Conservation (phyloP, 495 filamentous ascomycete species). For the Recurvomyces mirabilis region DNA sequence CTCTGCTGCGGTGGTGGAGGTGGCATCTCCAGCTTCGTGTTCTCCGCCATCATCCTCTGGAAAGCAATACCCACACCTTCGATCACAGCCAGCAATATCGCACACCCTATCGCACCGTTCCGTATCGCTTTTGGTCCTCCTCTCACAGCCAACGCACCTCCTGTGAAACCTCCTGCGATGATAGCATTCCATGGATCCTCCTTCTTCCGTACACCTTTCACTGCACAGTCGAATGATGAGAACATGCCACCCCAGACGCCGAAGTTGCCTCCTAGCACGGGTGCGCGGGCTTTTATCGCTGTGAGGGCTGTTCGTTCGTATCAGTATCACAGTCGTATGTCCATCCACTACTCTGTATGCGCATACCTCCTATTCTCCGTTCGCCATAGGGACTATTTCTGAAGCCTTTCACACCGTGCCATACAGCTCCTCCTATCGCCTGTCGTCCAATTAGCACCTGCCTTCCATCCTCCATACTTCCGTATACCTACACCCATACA, state of each 20-base stretch:
- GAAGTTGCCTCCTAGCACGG: slow-evolving; percentile 94
- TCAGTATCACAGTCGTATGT: neutral
- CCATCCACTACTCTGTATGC: neutral
- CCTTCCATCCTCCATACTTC: neutral
- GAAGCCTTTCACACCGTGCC: slow-evolving; percentile 97
- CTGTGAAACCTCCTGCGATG: slow-evolving; percentile 93
- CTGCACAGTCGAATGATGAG: slow-evolving; percentile 89
- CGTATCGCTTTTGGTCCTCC: slow-evolving; percentile 79
- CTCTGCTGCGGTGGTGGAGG: slow-evolving; percentile 25
- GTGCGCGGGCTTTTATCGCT: slow-evolving; percentile 92
- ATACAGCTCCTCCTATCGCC: slow-evolving; percentile 80
- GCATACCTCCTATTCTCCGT: slow-evolving; percentile 67
- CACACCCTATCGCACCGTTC: slow-evolving; percentile 92
- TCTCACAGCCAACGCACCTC: slow-evolving; percentile 78
- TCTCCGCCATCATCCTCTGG: slow-evolving; percentile 89
- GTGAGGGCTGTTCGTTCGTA: slow-evolving; percentile 48
- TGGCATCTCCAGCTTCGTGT: slow-evolving; percentile 63
- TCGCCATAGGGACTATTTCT: slow-evolving; percentile 84
- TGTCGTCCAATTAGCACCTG: slow-evolving; percentile 23
- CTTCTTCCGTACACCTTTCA: slow-evolving; percentile 87
- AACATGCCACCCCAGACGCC: slow-evolving; percentile 95
- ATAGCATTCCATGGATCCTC: slow-evolving; percentile 96
- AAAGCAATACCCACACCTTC: slow-evolving; percentile 97
- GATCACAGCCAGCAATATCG: slow-evolving; percentile 85
- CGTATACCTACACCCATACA: slow-evolving; percentile 74